phyloP scores from a whole-genome alignment of 2,329 filamentous ascomycete species.

The Cercospora janseana region DNA sequence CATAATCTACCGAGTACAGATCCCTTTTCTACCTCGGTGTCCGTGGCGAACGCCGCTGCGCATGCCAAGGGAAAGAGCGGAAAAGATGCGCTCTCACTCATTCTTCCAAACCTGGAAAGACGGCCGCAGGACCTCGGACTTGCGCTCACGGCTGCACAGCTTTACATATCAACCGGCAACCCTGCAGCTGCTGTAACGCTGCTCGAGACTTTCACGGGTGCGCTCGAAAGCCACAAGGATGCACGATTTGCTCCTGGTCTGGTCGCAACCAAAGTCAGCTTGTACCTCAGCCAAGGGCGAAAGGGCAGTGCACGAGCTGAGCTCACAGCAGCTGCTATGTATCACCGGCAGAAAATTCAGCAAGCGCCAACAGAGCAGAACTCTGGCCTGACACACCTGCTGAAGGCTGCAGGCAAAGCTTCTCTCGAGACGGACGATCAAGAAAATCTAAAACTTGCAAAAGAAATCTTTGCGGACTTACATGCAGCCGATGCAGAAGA shows the following conservation, averaged over 20 bases:
- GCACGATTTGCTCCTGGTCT: conserved; percentile 81
- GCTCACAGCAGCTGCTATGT: conserved; percentile 72
- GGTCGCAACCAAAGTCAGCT: conserved; percentile 72
- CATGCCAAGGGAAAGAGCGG: conserved; percentile 62
- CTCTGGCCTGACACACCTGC: conserved; percentile 58
- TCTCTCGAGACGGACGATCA: conserved; percentile 71
- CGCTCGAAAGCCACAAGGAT: conserved; percentile 67
- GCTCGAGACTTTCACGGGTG: conserved; percentile 71
- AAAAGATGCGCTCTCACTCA: conserved; percentile 66
- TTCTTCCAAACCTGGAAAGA: conserved; percentile 68
- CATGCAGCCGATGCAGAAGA: conserved; percentile 66
- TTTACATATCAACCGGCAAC: conserved; percentile 72
- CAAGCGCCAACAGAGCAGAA: conserved; percentile 27
- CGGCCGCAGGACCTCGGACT: conserved; percentile 78
- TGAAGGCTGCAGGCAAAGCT: conserved; percentile 78
- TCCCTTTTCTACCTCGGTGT: conserved; percentile 52
- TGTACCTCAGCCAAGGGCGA: conserved; percentile 75
- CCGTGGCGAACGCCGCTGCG: conserved; percentile 71
- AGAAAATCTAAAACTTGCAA: conserved; percentile 67
- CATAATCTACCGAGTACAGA: conserved; percentile 45
- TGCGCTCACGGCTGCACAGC: conserved; percentile 73
- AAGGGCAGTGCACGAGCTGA: conserved; percentile 69
- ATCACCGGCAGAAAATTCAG: conserved; percentile 70
- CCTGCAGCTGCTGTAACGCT: conserved; percentile 70
- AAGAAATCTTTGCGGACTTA: conserved; percentile 74